These are phyloP conservation scores for Lodderomyces theae DNA, from an alignment of 1,139 yeast genomes.

Conservation along the genomic window DNA sequence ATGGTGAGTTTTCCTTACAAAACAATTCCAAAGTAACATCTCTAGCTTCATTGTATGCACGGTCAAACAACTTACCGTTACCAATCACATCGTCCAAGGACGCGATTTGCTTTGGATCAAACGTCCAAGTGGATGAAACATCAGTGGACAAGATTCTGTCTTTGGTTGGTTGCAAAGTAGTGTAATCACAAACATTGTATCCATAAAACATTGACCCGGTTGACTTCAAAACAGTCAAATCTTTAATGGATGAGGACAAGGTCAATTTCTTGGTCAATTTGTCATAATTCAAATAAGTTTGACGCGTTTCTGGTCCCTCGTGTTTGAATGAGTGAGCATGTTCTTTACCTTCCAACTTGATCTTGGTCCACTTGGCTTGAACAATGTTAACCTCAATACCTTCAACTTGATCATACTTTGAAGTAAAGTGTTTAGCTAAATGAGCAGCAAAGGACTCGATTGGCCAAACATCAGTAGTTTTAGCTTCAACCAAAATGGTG, in stretches of 20 bases:
- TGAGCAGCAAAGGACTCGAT: constrained; percentile 87
- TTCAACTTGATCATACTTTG: constrained; percentile 71
- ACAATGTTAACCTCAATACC: constrained; percentile 65
- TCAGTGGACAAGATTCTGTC: constrained; percentile 90
- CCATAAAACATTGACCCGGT: constrained; percentile 96
- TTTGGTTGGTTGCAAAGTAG: constrained; percentile 75
- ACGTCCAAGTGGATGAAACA: constrained; percentile 73
- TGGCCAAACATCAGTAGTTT: constrained; percentile 80
- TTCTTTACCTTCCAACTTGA: constrained; percentile 56
- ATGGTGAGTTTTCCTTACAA: constrained; percentile 82
- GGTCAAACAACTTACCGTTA: constrained; percentile 63
- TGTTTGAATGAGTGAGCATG: constrained; percentile 83
- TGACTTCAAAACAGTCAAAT: constrained; percentile 82
- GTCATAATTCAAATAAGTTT: constrained; percentile 53
- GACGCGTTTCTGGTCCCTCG: constrained; percentile 80
- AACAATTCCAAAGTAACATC: constrained; percentile 70
- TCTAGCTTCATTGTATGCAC: constrained; percentile 59
- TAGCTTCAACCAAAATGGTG: constrained; percentile 79
- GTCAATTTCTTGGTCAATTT: constrained; percentile 47
- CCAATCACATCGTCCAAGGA: constrained; percentile 49
- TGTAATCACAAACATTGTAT: constrained; percentile 80
- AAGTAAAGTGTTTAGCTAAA: constrained; percentile 74
- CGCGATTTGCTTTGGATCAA: constrained; percentile 48
- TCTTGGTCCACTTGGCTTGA: constrained; percentile 79
- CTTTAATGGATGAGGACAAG: constrained; percentile 72